A percentile compares a stretch with the other conserved stretches of the same genome.
phyloP scores from a whole-genome alignment of 108 stramenopile species.

The Schizochytrium sp. region DNA sequence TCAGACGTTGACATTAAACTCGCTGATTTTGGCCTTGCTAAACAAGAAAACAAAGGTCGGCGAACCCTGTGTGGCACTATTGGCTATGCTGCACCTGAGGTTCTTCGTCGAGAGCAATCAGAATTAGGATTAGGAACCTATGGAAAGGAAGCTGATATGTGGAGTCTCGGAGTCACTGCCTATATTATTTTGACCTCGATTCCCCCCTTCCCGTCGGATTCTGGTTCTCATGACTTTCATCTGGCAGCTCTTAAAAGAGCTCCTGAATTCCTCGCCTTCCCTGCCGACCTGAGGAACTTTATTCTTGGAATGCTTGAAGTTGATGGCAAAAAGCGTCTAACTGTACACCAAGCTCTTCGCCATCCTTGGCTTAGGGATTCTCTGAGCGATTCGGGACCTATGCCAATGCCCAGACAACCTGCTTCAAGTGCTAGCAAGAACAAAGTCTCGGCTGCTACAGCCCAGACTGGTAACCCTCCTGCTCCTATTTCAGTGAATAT shows the following conservation, averaged over 20 bases:
- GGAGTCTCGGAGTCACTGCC: conserved; percentile 60
- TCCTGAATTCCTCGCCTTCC: background rate
- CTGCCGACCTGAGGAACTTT: background rate
- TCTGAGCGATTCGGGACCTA: background rate
- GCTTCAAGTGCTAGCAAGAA: too few species aligned
- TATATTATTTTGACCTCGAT: conserved; percentile 46
- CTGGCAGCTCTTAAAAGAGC: background rate
- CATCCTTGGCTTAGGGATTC: conserved; percentile 54
- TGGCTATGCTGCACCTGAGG: conserved; percentile 62
- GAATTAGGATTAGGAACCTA: conserved; percentile 27
- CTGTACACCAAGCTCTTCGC: conserved; percentile 51
- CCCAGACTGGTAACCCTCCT: background rate
- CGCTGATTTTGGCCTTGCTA: conserved; percentile 66
- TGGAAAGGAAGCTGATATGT: conserved; percentile 64
- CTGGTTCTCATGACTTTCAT: background rate
- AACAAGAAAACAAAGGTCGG: conserved; percentile 3
- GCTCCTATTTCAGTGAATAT: background rate
- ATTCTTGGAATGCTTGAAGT: conserved; percentile 56
- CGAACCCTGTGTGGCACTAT: conserved; percentile 50
- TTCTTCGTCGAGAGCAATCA: background rate
- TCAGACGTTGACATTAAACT: conserved; percentile 64
- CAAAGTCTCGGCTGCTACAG: background rate
- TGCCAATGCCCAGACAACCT: background rate
- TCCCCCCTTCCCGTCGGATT: background rate
- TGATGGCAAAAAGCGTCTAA: conserved; percentile 55